Evolutionary conservation across 2,329 filamentous ascomycete genomes (phyloP), one percentile per base, ranked within the genome.

Genomic region (Verticillium nonalfalfae): DNA sequence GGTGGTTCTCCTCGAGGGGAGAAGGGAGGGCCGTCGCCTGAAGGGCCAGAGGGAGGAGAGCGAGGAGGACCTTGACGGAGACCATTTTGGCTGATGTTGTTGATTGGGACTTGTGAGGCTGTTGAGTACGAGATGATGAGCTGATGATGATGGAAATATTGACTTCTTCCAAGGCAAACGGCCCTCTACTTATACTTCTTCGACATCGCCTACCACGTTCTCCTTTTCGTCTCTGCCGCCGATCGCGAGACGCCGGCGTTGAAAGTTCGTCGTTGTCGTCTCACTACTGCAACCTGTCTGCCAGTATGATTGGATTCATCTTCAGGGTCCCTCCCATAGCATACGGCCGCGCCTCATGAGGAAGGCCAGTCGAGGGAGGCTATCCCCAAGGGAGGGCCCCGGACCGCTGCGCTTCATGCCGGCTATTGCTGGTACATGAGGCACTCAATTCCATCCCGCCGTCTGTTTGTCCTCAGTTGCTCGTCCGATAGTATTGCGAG

Each of bases 21-120:
- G 59, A 56, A 14, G 62, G 57, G 18, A 56, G 55, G 40, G 56
- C 62, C 11, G 52, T 34, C 26, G 54, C 54, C 26, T 34, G 54
- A 14, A 56, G 54, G 35, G 50, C 62, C 50, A 61, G 39, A 15
- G 58, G 54, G 54, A 55, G n/a, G 26, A 59, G 14, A 55, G 60
- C 34, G 31, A 61, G 39, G 54, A 59, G 18, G 11, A 58, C 21
- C 31, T 61, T 61, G 55, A 60, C 10, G 13, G 58, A 57, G 31
- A 59, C 55, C 56, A 61, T 59, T n/a, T 55, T 61, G 31, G 18
- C 35, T 57, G 15, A 21, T 38, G 33, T 34, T 50, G 45, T 36
- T 36, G 4, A 5, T 31, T 18, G 18, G 10, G 1, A n/a, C 33
- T 36, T 14, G 26, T 5, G 36, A 13, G 36, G 35, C 38, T 26